A percentile compares a stretch with the other conserved stretches of the same genome.
These are phyloP conservation scores for Dipodascus albidus DNA, from an alignment of 805 yeast genomes.

Conservation along the genomic window DNA sequence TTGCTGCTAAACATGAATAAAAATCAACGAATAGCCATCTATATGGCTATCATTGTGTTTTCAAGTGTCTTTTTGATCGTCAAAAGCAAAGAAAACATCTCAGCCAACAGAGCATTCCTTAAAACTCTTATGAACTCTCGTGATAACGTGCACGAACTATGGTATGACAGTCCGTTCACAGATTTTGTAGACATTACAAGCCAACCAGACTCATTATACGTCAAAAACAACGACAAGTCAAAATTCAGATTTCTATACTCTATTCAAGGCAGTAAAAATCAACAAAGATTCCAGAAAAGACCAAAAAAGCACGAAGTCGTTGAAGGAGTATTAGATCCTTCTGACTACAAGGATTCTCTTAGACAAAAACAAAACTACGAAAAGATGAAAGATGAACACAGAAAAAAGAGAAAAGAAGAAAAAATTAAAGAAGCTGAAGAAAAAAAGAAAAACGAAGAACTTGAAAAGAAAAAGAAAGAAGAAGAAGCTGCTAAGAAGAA, in stretches of 20 bases:
- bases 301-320: not conserved
- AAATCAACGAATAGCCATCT: not conserved
- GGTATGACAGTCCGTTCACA: not conserved
- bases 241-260: not conserved
- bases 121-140: not conserved
- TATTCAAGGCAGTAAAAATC: not conserved
- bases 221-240: not conserved
- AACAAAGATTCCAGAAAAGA: not conserved
- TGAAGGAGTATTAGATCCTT: constrained; percentile 1
- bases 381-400: constrained; percentile 9
- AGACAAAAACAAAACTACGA: not conserved
- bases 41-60: not conserved
- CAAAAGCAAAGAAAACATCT: not conserved
- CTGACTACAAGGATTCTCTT: not conserved
- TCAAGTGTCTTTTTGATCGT: not conserved
- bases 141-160: not conserved
- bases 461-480: constrained; percentile 4
- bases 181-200: not conserved
- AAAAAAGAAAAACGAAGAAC: constrained; percentile 7
- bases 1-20: not conserved
- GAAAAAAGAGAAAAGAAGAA: constrained; percentile 7
- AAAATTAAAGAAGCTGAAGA: constrained; percentile 11
- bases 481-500: not conserved
- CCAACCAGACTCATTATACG: not conserved
- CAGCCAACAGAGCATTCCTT: not conserved